Conservation (phyloP, 2,329 filamentous ascomycete genomes). For the Akanthomyces lecanii region DNA sequence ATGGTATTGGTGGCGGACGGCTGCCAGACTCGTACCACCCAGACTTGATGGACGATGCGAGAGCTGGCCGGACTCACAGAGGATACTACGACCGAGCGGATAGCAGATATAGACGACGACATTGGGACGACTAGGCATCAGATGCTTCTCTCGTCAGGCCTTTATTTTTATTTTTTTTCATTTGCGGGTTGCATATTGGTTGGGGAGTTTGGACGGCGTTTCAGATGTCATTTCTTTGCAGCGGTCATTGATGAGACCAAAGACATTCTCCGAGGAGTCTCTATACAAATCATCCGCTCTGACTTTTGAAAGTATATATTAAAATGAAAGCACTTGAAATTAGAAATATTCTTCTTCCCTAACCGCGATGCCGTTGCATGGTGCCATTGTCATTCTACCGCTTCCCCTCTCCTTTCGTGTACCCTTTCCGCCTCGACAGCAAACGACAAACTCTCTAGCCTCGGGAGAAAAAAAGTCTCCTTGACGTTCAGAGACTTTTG, state of each 20-base stretch:
- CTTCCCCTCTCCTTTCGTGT: too few relatives aligned
- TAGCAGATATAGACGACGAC: not conserved
- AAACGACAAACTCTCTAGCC: too few relatives aligned
- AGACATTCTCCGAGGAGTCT: too few relatives aligned
- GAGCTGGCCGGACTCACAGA: not conserved
- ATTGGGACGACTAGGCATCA: conserved; percentile 2
- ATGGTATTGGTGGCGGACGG: not conserved
- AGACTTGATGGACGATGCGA: not conserved
- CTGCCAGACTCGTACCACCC: not conserved
- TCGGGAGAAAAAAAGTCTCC: too few relatives aligned
- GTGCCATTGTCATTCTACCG: too few relatives aligned
- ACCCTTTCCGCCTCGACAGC: too few relatives aligned
- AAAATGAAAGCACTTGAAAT: not conserved
- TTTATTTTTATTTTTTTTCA: too few relatives aligned
- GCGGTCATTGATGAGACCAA: not conserved
- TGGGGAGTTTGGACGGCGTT: not conserved
- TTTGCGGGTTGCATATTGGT: not conserved
- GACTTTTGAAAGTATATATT: too few relatives aligned
- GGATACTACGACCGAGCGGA: not conserved
- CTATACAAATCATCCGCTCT: too few relatives aligned
- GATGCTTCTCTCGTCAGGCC: not conserved
- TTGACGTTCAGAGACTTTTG: too few relatives aligned
- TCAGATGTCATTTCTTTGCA: not conserved
- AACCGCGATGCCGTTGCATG: too few relatives aligned
- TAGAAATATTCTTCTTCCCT: not conserved